phyloP scores from a whole-genome alignment of 495 filamentous ascomycete species.

The Hypoxylon subgilvum region DNA sequence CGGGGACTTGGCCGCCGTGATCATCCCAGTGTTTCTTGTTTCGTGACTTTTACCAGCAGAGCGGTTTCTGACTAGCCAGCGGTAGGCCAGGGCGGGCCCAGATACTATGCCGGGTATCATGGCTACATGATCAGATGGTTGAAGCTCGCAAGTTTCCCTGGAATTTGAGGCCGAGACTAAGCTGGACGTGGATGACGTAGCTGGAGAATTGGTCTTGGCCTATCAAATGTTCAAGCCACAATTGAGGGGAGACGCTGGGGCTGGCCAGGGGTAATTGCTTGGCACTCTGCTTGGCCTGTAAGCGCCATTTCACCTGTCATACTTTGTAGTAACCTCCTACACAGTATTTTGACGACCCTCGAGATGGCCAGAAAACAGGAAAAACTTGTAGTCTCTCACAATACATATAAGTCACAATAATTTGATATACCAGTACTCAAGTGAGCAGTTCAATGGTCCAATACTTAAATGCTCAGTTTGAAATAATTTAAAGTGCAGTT shows the following conservation, averaged over 20 bases:
- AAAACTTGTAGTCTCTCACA: too few relatives aligned
- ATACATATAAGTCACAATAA: too few relatives aligned
- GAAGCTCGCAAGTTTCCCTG: constrained; percentile 1
- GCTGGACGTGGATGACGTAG: constrained; percentile 28
- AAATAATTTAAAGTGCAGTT: too few relatives aligned
- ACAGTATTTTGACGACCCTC: too few relatives aligned
- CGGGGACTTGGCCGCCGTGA: too few relatives aligned
- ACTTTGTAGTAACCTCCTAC: too few relatives aligned
- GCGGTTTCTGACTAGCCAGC: constrained; percentile 5
- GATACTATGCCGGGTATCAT: too few relatives aligned
- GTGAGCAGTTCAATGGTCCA: too few relatives aligned
- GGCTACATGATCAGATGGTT: neutral
- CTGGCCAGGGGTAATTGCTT: too few relatives aligned
- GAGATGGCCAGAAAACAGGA: too few relatives aligned
- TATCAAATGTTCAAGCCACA: constrained; percentile 6
- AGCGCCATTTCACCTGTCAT: neutral
- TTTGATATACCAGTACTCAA: too few relatives aligned
- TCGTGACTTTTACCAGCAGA: neutral
- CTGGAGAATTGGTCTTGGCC: constrained; percentile 22
- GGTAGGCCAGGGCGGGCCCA: constrained; percentile 2
- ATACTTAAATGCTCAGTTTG: too few relatives aligned
- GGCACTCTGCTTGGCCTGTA: neutral
- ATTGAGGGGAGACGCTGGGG: constrained; percentile 21
- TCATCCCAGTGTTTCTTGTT: neutral
- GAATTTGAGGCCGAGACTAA: constrained; percentile 15